A percentile compares a stretch with the other conserved stretches of the same genome.
Conservation (phyloP, 148 eudicot species). For the Tetragonia tetragonoides region DNA sequence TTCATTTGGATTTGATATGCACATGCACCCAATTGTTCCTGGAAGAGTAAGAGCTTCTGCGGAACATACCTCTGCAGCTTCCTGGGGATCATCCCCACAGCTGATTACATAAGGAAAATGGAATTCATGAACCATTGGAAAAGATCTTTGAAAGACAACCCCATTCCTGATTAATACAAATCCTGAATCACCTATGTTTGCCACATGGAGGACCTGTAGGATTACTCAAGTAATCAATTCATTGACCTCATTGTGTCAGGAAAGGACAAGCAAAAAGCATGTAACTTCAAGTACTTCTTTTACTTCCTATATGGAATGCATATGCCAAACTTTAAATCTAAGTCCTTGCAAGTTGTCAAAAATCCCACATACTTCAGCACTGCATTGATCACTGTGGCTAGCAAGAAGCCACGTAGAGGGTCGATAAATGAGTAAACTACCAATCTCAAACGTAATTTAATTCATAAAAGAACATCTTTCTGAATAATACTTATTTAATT, state of each 20-base stretch:
- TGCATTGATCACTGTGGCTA: background rate
- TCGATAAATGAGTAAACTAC: background rate
- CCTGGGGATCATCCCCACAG: slow-evolving; percentile 48
- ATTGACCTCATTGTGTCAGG: background rate
- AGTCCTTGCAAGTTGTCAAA: background rate
- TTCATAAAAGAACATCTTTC: background rate
- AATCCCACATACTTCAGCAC: background rate
- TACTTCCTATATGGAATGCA: background rate
- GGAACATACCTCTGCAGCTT: slow-evolving; percentile 55
- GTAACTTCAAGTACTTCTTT: background rate
- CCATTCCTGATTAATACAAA: slow-evolving; percentile 65
- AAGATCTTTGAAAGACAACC: slow-evolving; percentile 46
- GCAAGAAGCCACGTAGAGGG: background rate
- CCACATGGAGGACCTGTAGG: slow-evolving; percentile 68
- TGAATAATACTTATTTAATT: no score
- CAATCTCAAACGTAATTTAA: background rate
- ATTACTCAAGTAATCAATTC: slow-evolving; percentile 7
- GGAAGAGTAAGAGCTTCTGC: background rate
- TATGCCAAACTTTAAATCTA: background rate
- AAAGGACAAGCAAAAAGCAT: background rate
- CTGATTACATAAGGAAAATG: slow-evolving; percentile 61
- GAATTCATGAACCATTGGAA: slow-evolving; percentile 69
- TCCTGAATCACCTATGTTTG: slow-evolving; percentile 82
- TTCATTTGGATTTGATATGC: background rate
- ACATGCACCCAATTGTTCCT: background rate